A percentile compares a stretch with the other conserved stretches of the same genome.
Evolutionary conservation across 176 grass and related monocot species (phyloP).

Genomic region (Leersia perrieri): DNA sequence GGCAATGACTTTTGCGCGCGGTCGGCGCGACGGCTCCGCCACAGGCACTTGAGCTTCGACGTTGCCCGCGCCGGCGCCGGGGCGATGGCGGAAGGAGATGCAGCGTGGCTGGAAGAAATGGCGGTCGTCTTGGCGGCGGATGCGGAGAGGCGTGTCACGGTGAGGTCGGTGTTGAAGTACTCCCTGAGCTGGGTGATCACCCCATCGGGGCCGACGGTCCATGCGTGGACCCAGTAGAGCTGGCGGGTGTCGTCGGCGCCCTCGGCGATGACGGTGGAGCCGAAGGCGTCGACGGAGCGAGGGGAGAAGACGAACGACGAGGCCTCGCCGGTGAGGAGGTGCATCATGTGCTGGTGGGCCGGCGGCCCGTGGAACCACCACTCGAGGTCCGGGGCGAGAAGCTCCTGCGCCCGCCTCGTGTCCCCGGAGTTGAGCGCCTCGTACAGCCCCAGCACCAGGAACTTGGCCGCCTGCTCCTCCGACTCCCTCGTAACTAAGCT

Average conservation of each 20-base stretch:
- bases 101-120: too few species aligned
- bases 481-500: slow-evolving; percentile 18
- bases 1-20: slow-evolving; percentile 57
- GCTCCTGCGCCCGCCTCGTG: slow-evolving; percentile 50
- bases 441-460: slow-evolving; percentile 63
- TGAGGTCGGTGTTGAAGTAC: slow-evolving; percentile 87
- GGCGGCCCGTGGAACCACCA: slow-evolving; percentile 97
- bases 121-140: too few species aligned
- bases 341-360: slow-evolving; percentile 78
- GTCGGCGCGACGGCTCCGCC: slow-evolving; percentile 55
- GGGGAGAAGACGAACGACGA: slow-evolving; percentile 65
- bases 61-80: not conserved
- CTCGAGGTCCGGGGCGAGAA: slow-evolving; percentile 79
- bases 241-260: slow-evolving; percentile 32
- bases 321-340: slow-evolving; percentile 74
- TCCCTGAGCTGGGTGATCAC: slow-evolving; percentile 81
- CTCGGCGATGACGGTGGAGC: slow-evolving; percentile 74
- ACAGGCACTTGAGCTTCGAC: slow-evolving; percentile 37
- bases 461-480: slow-evolving; percentile 53
- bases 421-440: slow-evolving; percentile 61
- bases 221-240: slow-evolving; percentile 84
- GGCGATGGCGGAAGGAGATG: not conserved
- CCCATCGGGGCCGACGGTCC: slow-evolving; percentile 71
- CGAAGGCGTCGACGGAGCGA: slow-evolving; percentile 52
- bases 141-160: slow-evolving; percentile 57